Evolutionary conservation across 176 grass and related monocot genomes (phyloP).

Genomic region (Aechmea fasciata): DNA sequence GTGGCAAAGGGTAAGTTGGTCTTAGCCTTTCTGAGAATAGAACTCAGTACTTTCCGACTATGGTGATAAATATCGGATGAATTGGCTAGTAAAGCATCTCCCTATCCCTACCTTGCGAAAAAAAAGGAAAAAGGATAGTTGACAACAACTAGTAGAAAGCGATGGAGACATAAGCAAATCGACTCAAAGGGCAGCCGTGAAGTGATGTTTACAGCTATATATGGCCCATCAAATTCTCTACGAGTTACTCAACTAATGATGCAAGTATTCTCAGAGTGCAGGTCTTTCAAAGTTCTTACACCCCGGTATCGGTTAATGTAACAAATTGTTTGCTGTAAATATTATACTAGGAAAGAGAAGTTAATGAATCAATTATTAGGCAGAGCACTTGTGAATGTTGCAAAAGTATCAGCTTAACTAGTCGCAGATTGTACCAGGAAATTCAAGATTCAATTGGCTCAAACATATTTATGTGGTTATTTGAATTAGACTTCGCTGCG

Average conservation of each 20-base stretch:
- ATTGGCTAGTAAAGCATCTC: neutral
- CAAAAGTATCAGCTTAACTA: neutral
- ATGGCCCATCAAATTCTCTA: neutral
- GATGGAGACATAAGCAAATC: neutral
- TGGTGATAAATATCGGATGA: neutral
- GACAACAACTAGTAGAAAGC: neutral
- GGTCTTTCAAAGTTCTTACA: no score
- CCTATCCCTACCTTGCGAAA: neutral
- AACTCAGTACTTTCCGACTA: neutral
- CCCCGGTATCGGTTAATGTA: no score
- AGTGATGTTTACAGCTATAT: neutral
- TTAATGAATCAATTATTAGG: no score
- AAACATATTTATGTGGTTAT: conserved; percentile 1
- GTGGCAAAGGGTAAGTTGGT: neutral
- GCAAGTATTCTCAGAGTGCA: no score
- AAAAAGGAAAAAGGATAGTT: neutral
- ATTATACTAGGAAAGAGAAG: no score
- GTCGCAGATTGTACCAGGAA: neutral
- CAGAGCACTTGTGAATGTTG: no score
- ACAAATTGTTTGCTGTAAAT: no score
- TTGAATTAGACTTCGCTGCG: conserved; percentile 8
- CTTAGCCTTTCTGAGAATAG: neutral
- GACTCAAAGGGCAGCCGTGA: neutral
- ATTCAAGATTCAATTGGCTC: neutral
- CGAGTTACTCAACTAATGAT: neutral